phyloP scores from a whole-genome alignment of 139 green algal species.

The Chlamydomonas eustigma region DNA sequence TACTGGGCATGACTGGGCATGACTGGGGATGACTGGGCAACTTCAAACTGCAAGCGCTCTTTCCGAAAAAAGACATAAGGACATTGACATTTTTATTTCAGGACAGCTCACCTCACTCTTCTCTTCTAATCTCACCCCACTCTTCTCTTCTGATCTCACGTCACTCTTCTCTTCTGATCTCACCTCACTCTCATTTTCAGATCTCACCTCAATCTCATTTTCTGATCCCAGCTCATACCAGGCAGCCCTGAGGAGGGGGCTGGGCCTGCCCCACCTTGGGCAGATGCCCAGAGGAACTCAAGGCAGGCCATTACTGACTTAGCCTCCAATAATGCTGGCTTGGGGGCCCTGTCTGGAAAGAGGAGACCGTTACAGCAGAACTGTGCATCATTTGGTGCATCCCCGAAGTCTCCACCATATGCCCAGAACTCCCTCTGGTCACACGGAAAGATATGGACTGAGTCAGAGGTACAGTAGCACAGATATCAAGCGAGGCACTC shows the following conservation, averaged over 20 bases:
- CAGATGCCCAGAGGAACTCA: background rate
- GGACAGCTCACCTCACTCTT: too few species aligned
- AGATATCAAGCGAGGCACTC: too few species aligned
- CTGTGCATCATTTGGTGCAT: conserved; percentile 83
- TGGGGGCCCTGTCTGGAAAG: conserved; percentile 70
- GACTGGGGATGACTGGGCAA: too few species aligned
- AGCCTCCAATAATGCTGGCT: conserved; percentile 67
- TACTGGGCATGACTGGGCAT: too few species aligned
- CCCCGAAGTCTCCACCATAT: conserved; percentile 93
- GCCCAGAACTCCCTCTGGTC: conserved; percentile 67
- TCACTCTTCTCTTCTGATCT: too few species aligned
- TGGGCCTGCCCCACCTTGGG: background rate
- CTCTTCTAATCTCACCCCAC: too few species aligned
- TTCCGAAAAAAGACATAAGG: too few species aligned
- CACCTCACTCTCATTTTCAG: background rate
- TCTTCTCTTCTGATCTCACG: too few species aligned
- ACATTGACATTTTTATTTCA: too few species aligned
- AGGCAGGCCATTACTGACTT: conserved; percentile 16
- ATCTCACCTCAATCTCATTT: background rate
- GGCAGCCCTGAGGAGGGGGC: background rate
- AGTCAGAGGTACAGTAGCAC: too few species aligned
- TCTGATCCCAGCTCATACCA: background rate
- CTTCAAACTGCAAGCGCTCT: too few species aligned
- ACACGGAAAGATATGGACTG: too few species aligned
- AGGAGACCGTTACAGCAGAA: conserved; percentile 96